Base-by-base conservation (phyloP, 2,329 filamentous ascomycete genomes). In the Aspergillus uvarum region DNA sequence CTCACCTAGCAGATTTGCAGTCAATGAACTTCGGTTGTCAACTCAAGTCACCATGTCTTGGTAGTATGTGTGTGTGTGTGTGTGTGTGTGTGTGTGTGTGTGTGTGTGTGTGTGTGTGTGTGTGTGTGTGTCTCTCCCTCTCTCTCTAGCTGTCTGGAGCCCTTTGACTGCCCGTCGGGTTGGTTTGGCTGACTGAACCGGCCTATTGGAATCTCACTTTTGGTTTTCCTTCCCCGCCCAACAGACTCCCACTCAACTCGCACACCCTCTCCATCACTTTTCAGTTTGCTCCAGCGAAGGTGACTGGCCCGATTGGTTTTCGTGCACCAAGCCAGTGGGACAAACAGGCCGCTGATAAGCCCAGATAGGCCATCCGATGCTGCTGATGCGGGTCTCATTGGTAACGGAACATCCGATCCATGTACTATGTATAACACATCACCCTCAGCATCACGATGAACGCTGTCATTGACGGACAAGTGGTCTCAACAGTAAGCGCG, bases 321-420 rank as follows among this genome's bases (percentile, higher is more conserved):
- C 59, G 35, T 50, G 49, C 53, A 48, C 44, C 61, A 63, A 54
- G 55, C 59, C 52, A 29, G 62, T 63, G 62, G 62, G 62, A 63
- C 59, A 59, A 50, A 38, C 58, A 54, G 50, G 51, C 51, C 62
- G 63, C 62, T 63, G 65, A 67, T 64, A 65, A 65, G 61, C 65
- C 38, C 54, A 57, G 55, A 59, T 54, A 58, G 57, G 59, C 59
- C 53, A 54, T 31, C 44, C 51, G 52, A 63, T 54, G 38, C 54
- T 29, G 51, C 44, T 56, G 38, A 59, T 29, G 51, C 49, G 56
- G 47, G 47, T 51, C 51, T 42, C 26, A 59, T 63, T 61, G 57
- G 56, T 59, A 58, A 59, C 54, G 54, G 55, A 51, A 54, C 56
- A 59, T 53, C 58, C 57, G 51, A 62, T 44, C 38, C 48, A 62